Base-by-base conservation (phyloP, 1,139 yeast species). In the Candida smagusa region DNA sequence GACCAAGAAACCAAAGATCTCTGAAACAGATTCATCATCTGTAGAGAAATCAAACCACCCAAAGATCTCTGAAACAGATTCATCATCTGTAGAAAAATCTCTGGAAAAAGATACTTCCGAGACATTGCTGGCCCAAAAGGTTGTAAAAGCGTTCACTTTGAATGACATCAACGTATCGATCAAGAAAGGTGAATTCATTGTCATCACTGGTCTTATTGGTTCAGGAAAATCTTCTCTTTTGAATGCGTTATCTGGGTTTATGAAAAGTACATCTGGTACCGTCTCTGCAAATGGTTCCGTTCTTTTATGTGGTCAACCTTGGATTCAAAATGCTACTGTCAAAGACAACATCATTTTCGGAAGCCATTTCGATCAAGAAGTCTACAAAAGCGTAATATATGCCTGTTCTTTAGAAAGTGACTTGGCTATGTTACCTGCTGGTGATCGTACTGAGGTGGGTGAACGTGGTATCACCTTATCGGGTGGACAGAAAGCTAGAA, bases 311-410 rank as follows among this genome's bases (percentile, higher is more conserved):
- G 81, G 82, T 3, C 68, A 72, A 30, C 78, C 79, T 21, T 45
- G 75, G 75, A 63, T 68, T 32, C 74, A 68, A 46, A 69, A 68
- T 47, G 56, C 63, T 6, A 66, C 74, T 9, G 60, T 68, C 12
- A 61, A 54, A 35, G 70, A 68, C 7, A 87, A 87, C 51, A 84
- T 87, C 40, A 43, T 73, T 1, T 87, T 87, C 61, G 96, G 95
- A 2, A 55, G 65, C 8, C 72, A 71, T 2, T 81, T 54, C 44
- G 79, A 83, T 39, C 63, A 70, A 39, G 58, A 62, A 5, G 68
- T 66, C 52, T 87, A 86, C 52, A 60, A 72, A 1, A 56, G 61
- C 9, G 81, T 83, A 4, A 54, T 86, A 23, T 59, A 66, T 25
- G 81, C 79, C 2, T 86, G 95, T 55, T 74, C 86, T 2, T 68